Percentiles rank a stretch among this genome's conserved stretches.
These are phyloP conservation scores for Aspergillus ostianus DNA, from an alignment of 495 filamentous ascomycete genomes.

Conservation along the genomic window DNA sequence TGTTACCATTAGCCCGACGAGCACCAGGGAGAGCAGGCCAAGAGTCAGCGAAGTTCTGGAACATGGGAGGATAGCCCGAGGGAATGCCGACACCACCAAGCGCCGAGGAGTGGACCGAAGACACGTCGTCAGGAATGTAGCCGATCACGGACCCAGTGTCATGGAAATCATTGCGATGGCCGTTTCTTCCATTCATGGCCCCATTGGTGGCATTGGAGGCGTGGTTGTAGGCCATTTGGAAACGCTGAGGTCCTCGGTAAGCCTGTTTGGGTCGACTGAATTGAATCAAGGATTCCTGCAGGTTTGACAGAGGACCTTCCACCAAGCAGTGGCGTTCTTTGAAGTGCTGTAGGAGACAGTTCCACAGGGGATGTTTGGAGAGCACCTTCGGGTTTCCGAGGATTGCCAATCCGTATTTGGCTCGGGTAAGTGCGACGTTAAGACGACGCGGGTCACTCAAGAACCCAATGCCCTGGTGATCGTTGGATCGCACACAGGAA, in stretches of 20 bases:
- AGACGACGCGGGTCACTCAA: slow-evolving; percentile 96
- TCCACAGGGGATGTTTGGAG: slow-evolving; percentile 97
- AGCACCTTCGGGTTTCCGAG: slow-evolving; percentile 98
- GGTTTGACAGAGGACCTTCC: slow-evolving; percentile 92
- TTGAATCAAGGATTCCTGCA: slow-evolving; percentile 91
- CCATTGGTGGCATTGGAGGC: slow-evolving; percentile 54
- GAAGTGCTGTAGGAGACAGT: slow-evolving; percentile 93
- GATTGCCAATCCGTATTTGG: slow-evolving; percentile 93
- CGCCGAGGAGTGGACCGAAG: slow-evolving; percentile 89
- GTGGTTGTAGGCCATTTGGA: slow-evolving; percentile 78
- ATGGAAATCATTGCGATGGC: slow-evolving; percentile 67
- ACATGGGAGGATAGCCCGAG: slow-evolving; percentile 90
- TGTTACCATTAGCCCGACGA: slow-evolving; percentile 59
- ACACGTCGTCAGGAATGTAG: slow-evolving; percentile 96
- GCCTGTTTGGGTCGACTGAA: slow-evolving; percentile 91
- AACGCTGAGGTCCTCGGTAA: slow-evolving; percentile 87
- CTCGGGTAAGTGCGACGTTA: slow-evolving; percentile 97
- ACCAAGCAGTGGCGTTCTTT: slow-evolving; percentile 96
- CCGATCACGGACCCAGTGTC: slow-evolving; percentile 86
- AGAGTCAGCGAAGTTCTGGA: slow-evolving; percentile 83
- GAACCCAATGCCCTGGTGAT: slow-evolving; percentile 99
- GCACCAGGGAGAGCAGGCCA: slow-evolving; percentile 78
- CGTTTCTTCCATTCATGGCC: slow-evolving; percentile 49
- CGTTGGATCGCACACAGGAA: slow-evolving; percentile 97
- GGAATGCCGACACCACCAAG: slow-evolving; percentile 77